These are phyloP conservation scores for Ophiosphaerella narmari DNA, from an alignment of 2,329 filamentous ascomycete genomes.

Conservation along the genomic window DNA sequence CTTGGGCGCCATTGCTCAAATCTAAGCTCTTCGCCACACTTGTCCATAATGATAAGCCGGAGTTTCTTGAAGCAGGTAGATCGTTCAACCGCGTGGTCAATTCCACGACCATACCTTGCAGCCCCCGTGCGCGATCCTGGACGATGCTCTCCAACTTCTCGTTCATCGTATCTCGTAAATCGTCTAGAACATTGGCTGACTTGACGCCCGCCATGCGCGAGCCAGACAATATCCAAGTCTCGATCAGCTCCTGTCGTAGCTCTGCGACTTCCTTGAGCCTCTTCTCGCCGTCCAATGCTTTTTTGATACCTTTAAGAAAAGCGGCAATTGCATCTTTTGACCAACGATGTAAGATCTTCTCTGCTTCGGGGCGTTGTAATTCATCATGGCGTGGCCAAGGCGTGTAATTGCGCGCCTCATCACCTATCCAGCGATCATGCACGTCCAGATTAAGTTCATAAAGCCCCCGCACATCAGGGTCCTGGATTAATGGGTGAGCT, in stretches of 20 bases:
- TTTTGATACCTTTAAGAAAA: constrained; percentile 63
- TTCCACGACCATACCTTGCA: constrained; percentile 68
- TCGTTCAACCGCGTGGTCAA: constrained; percentile 64
- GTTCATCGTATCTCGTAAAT: constrained; percentile 71
- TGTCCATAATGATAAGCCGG: constrained; percentile 69
- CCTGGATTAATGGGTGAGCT: constrained; percentile 71
- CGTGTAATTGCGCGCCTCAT: constrained; percentile 82
- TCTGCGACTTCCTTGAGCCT: constrained; percentile 73
- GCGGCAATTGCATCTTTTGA: constrained; percentile 44
- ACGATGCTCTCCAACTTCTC: constrained; percentile 67
- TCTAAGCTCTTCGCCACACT: constrained; percentile 66
- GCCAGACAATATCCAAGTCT: constrained; percentile 75
- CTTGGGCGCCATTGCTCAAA: constrained; percentile 65
- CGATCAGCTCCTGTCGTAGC: constrained; percentile 70
- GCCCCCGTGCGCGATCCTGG: constrained; percentile 64
- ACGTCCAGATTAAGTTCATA: constrained; percentile 78
- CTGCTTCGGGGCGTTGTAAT: constrained; percentile 48
- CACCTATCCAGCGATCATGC: constrained; percentile 77
- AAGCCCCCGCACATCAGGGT: constrained; percentile 66
- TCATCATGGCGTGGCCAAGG: constrained; percentile 87
- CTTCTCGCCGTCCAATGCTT: constrained; percentile 62
- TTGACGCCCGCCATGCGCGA: constrained; percentile 69
- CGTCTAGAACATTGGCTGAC: constrained; percentile 68
- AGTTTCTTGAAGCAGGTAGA: constrained; percentile 56
- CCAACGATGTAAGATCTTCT: constrained; percentile 48